Base-by-base conservation (phyloP, 179 eudicot species). In the Beta macrorhiza region DNA sequence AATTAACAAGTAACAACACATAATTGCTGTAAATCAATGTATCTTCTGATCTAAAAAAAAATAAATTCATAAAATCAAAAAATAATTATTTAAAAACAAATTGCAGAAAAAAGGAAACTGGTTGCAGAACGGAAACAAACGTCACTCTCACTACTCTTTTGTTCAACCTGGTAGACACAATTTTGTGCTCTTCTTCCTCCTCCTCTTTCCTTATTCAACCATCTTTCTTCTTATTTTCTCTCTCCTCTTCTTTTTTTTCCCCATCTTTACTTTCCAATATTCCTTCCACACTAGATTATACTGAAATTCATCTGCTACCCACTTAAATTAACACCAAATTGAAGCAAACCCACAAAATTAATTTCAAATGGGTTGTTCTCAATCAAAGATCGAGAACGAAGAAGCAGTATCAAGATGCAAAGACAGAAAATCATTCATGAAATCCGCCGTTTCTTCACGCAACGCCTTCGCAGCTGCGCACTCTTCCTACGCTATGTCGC, bases 371-470 rank as follows among this genome's bases (percentile, higher is more conserved):
- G 98, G 98, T 0, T 94, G 98, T 80, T 85, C 90, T 0, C 94
- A 91, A 81, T 94, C 98, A 25, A 94, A 93, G 89, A 91, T 94
- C 90, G 96, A 94, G 89, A 91, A 93, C 85, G 96, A 93, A 61
- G 97, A 93, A 67, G 87, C 94, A 0, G 93, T 93, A 13, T 82
- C 88, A 17, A 82, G 94, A 68, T 94, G 98, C 89, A 94, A 91
- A 83, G 96, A 93, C 6, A 86, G 98, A 0, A 91, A 88, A 81
- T 78, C 22, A 15, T 79, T 81, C 86, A 89, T 94, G 91, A 89
- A 86, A 45, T 79, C 86, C 1, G 94, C 97, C 67, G 96, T 91
- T 15, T 19, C 88, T 4, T 71, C 90, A 15, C 90, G 97, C 47
- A 93, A 92, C 85, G 93, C 92, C 53, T 93, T 95, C 82, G 92